phyloP scores from a whole-genome alignment of 371 early-diverging fungal species.

The Mortierella sp. region DNA sequence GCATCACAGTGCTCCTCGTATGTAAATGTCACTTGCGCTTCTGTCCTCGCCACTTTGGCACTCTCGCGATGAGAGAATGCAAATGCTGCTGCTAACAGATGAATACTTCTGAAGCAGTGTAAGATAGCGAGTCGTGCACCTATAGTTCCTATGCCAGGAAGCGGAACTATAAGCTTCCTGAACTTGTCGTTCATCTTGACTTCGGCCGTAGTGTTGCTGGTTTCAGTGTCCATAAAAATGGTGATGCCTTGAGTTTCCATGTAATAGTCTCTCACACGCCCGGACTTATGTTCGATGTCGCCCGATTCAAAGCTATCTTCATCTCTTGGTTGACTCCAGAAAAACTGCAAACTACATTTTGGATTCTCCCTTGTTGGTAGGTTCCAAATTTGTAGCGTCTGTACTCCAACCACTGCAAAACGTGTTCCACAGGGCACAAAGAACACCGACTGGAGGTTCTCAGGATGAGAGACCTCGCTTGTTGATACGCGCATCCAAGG shows the following conservation, averaged over 20 bases:
- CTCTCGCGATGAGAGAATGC: slow-evolving; percentile 29
- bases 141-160: slow-evolving; percentile 39
- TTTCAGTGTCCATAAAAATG: slow-evolving; percentile 27
- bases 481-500: slow-evolving; percentile 56
- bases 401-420: slow-evolving; percentile 44
- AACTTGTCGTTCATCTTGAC: slow-evolving; percentile 41
- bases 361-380: slow-evolving; percentile 38
- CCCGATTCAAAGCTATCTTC: slow-evolving; percentile 17
- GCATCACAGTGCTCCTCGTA: slow-evolving; percentile 52
- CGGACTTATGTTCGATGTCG: slow-evolving; percentile 16
- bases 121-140: slow-evolving; percentile 46
- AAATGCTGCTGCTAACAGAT: slow-evolving; percentile 40
- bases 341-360: slow-evolving; percentile 43
- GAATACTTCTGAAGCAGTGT: slow-evolving; percentile 47
- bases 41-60: slow-evolving; percentile 15
- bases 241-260: slow-evolving; percentile 15
- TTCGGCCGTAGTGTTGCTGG: slow-evolving; percentile 33
- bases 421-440: slow-evolving; percentile 43
- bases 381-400: slow-evolving; percentile 53
- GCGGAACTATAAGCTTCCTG: slow-evolving; percentile 19
- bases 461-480: slow-evolving; percentile 35
- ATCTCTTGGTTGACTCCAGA: slow-evolving; percentile 52
- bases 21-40: slow-evolving; percentile 28
- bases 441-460: slow-evolving; percentile 34
- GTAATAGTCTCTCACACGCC: slow-evolving; percentile 44